These are phyloP conservation scores for Colletotrichum orchidophilum DNA, from an alignment of 2,329 filamentous ascomycete genomes.

Conservation along the genomic window DNA sequence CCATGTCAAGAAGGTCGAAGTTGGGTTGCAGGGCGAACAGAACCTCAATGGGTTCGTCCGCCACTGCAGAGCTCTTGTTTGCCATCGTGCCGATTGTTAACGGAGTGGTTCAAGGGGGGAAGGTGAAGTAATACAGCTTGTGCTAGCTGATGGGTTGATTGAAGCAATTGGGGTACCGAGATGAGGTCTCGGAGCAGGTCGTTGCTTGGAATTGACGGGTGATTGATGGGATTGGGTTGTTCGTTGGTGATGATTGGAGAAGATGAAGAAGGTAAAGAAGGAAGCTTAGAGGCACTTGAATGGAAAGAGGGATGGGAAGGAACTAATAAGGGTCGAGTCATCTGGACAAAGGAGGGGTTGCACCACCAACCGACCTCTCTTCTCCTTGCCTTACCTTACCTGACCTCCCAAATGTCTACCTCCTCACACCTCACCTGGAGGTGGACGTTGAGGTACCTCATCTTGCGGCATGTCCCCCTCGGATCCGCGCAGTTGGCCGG, in stretches of 20 bases:
- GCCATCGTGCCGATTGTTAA: slow-evolving; percentile 59
- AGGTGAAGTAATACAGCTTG: slow-evolving; percentile 13
- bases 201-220: slow-evolving; percentile 13
- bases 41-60: slow-evolving; percentile 68
- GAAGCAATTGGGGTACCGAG: slow-evolving; percentile 23
- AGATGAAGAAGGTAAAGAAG: slow-evolving; percentile 1
- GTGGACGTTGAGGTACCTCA: slow-evolving; percentile 4
- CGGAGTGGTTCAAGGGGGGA: slow-evolving; percentile 14
- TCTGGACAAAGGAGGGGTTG: slow-evolving; percentile 35
- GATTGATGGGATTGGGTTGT: slow-evolving; percentile 32
- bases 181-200: neutral
- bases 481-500: slow-evolving; percentile 15
- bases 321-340: slow-evolving; percentile 35
- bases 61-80: slow-evolving; percentile 66
- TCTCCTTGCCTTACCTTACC: neutral
- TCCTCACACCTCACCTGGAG: neutral
- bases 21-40: slow-evolving; percentile 69
- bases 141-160: neutral
- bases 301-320: slow-evolving; percentile 35
- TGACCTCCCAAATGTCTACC: slow-evolving; percentile 3
- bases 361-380: slow-evolving; percentile 21
- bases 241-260: slow-evolving; percentile 24
- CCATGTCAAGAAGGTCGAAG: slow-evolving; percentile 68
- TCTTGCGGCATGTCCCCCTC: slow-evolving; percentile 1
- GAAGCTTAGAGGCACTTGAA: slow-evolving; percentile 25